A percentile compares a stretch with the other conserved stretches of the same genome.
Evolutionary conservation across 164 flowering plant genomes (phyloP).

Genomic region (Berberis thunbergii): DNA sequence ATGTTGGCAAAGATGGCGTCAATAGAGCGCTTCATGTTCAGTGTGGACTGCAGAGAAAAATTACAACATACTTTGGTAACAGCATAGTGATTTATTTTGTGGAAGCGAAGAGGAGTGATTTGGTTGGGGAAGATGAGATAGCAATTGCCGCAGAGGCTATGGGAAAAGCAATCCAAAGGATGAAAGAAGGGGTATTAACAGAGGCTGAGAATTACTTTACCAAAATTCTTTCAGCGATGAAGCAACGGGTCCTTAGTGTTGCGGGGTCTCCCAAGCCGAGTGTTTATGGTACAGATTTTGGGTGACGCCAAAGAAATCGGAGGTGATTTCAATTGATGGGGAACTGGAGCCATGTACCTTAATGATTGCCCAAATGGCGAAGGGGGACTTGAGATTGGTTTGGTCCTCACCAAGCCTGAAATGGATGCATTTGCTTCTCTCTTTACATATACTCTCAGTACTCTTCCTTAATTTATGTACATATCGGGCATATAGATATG

Average conservation of each 20-base stretch:
- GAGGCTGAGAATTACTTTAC: not conserved
- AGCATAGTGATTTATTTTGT: not conserved
- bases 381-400: not conserved
- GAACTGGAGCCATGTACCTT: not conserved
- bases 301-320: not conserved
- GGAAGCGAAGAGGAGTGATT: not conserved
- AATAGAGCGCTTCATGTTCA: not conserved
- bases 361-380: not conserved
- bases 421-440: not conserved
- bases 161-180: not conserved
- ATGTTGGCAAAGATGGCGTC: not conserved
- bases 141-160: not conserved
- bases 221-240: not conserved
- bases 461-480: not conserved
- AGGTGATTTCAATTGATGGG: not conserved
- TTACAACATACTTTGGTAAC: not conserved
- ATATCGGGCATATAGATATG: not conserved
- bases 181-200: not conserved
- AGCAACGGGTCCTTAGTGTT: not conserved
- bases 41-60: not conserved
- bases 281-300: conserved; percentile 2
- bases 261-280: conserved; percentile 28
- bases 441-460: not conserved
- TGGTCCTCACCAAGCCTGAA: not conserved
- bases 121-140: not conserved